Evolutionary conservation across 371 early-diverging fungal species (phyloP).

Genomic region (Dichotomocladium elegans): DNA sequence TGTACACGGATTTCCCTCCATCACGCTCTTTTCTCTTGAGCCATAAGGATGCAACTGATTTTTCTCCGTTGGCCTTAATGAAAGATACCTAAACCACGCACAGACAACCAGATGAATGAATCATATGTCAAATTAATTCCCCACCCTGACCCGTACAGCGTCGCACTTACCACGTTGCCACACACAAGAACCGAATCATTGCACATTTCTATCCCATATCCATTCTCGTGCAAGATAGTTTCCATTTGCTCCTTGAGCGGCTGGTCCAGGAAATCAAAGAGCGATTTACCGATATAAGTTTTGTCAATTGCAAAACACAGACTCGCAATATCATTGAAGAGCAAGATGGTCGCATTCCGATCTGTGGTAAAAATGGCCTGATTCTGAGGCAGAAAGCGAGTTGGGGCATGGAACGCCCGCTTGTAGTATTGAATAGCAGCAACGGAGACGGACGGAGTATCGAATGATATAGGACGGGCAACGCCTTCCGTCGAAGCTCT

Average conservation of each 20-base stretch:
- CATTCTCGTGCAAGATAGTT: conserved; percentile 7
- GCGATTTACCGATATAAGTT: conserved; percentile 26
- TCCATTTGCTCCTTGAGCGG: conserved; percentile 36
- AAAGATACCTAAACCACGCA: conserved; percentile 53
- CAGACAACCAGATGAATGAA: too few relatives aligned
- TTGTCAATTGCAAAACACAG: conserved; percentile 49
- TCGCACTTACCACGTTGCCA: conserved; percentile 50
- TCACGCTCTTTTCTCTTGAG: conserved; percentile 52
- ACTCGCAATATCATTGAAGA: conserved; percentile 55
- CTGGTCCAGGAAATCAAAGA: conserved; percentile 22
- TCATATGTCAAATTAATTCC: background rate
- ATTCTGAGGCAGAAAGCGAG: conserved; percentile 58
- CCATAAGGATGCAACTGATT: conserved; percentile 65
- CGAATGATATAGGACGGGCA: background rate
- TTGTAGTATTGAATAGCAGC: conserved; percentile 21
- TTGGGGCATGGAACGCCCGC: conserved; percentile 55
- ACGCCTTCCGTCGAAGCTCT: too few relatives aligned
- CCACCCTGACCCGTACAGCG: background rate
- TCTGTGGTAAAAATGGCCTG: conserved; percentile 66
- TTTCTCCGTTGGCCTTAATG: conserved; percentile 43
- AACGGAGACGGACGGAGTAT: background rate
- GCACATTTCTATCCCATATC: background rate
- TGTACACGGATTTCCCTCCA: conserved; percentile 44
- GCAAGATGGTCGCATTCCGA: conserved; percentile 42
- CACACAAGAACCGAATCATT: conserved; percentile 37